Evolutionary conservation across 1,284 basidiomycete genomes (phyloP).

Genomic region (Tylopilus sp.): DNA sequence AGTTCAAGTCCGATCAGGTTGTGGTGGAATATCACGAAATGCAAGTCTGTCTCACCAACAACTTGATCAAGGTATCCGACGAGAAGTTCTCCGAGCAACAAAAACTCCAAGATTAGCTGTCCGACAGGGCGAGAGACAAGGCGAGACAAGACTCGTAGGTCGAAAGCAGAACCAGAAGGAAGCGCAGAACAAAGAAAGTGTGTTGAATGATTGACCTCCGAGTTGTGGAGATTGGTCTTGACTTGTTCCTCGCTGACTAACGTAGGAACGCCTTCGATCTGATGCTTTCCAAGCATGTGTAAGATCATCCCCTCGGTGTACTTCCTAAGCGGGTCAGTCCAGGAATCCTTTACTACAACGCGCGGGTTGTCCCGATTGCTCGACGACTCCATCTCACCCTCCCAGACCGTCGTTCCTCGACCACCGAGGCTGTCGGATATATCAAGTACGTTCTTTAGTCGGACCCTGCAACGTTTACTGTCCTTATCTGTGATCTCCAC

Average conservation of each 20-base stretch:
- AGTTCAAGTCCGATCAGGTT: neutral
- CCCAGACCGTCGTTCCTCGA: conserved; percentile 12
- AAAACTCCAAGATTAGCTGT: conserved; percentile 7
- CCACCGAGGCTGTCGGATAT: conserved; percentile 13
- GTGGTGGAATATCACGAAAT: neutral
- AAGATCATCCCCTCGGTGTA: conserved; percentile 16
- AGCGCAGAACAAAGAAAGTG: conserved; percentile 6
- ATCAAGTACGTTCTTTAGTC: neutral
- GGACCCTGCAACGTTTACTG: neutral
- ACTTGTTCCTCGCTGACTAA: conserved; percentile 18
- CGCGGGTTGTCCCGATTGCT: neutral
- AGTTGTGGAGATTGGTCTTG: neutral
- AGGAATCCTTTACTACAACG: conserved; percentile 10
- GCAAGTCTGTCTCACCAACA: conserved; percentile 7
- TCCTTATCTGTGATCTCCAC: neutral
- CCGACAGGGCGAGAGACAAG: conserved; percentile 12
- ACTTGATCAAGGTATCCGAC: conserved; percentile 9
- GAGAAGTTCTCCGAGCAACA: conserved; percentile 14
- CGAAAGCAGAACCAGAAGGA: neutral
- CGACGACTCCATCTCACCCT: conserved; percentile 1
- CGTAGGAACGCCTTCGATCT: conserved; percentile 12
- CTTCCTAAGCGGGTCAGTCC: conserved; percentile 20
- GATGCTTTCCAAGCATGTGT: neutral
- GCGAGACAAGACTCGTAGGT: conserved; percentile 6
- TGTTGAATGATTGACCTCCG: neutral